Evolutionary conservation across 345 rosid genomes (phyloP).

Genomic region (Rhodamnia rubescens): DNA sequence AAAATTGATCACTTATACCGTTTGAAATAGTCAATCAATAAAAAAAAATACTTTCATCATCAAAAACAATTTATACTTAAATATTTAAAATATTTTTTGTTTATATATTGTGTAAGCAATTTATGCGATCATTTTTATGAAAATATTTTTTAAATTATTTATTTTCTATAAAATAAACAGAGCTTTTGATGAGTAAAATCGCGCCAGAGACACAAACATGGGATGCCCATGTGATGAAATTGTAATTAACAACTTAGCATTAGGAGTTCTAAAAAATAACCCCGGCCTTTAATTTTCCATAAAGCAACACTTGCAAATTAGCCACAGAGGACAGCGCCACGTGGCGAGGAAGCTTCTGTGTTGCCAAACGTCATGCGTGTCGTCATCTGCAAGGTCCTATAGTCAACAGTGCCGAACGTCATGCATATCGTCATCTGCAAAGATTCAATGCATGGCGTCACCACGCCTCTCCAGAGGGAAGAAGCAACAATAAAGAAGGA

Average conservation of each 20-base stretch:
- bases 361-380: not conserved
- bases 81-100: not conserved
- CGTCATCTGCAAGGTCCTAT: not conserved
- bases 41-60: not conserved
- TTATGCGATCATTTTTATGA: fast-evolving
- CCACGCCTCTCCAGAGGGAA: not conserved
- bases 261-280: not conserved
- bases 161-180: not conserved
- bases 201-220: not conserved
- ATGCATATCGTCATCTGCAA: not conserved
- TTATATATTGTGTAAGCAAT: not conserved
- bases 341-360: not conserved
- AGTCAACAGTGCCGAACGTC: not conserved
- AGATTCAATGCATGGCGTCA: no score
- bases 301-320: not conserved
- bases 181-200: not conserved
- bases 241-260: not conserved
- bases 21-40: not conserved
- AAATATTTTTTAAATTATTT: not conserved
- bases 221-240: not conserved
- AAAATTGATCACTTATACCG: not conserved
- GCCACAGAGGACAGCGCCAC: not conserved
- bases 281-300: not conserved
- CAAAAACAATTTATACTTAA: not conserved
- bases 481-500: not conserved